Evolutionary conservation across 768 basidiomycete species (phyloP).

Genomic region (Phlebiopsis flavidoalba): DNA sequence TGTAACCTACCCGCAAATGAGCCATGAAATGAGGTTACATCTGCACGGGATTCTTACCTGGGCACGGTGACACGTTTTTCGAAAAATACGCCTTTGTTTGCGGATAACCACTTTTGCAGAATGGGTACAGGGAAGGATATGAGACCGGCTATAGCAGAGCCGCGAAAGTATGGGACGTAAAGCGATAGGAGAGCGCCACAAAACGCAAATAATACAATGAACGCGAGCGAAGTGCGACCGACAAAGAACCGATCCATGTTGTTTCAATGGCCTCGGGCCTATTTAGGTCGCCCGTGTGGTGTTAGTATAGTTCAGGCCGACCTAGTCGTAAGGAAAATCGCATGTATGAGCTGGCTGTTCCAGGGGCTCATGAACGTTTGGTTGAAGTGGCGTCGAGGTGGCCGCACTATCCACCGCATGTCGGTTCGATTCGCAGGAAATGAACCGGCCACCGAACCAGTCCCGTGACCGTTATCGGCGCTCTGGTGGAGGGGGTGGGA

Average conservation of each 20-base stretch:
- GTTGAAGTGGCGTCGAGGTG: not conserved
- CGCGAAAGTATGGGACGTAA: not conserved
- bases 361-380: not conserved
- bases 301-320: not conserved
- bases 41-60: constrained; percentile 13
- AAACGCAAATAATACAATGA: not conserved
- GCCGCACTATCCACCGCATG: not conserved
- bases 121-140: not conserved
- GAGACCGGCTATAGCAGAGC: not conserved
- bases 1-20: constrained; percentile 41
- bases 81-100: constrained; percentile 10
- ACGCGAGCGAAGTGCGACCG: not conserved
- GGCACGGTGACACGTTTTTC: constrained; percentile 23
- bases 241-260: not conserved
- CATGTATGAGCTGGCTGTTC: not conserved
- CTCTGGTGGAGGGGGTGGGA: not conserved
- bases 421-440: not conserved
- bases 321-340: not conserved
- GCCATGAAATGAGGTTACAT: not conserved
- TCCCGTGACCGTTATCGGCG: not conserved
- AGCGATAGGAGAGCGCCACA: not conserved
- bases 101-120: constrained; percentile 1
- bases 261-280: not conserved
- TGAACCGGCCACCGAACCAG: not conserved
- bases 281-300: not conserved